phyloP scores from a whole-genome alignment of 176 grass and related monocot species.

The Ensete ventricosum region DNA sequence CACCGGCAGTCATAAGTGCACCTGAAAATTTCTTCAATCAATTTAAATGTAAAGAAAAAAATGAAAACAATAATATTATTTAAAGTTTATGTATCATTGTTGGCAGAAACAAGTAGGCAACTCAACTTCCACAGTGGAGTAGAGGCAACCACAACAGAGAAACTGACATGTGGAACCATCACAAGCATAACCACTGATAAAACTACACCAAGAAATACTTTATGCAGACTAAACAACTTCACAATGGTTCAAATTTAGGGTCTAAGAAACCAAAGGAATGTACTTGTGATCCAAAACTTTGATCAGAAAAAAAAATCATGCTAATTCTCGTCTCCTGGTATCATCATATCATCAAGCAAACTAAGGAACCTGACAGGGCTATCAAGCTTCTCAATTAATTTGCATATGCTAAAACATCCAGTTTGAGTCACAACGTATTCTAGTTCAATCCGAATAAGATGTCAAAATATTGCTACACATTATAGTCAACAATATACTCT shows the following conservation, averaged over 20 bases:
- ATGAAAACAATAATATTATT: background rate
- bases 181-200: no score
- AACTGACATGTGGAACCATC: no score
- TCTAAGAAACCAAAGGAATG: no score
- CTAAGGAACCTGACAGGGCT: background rate
- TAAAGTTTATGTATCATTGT: background rate
- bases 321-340: background rate
- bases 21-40: slow-evolving; percentile 28
- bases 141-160: no score
- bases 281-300: background rate
- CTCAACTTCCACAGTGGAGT: no score
- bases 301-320: background rate
- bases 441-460: background rate
- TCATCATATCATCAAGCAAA: background rate
- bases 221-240: no score
- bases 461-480: background rate
- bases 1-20: slow-evolving; percentile 78
- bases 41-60: background rate
- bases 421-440: background rate
- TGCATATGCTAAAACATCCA: background rate
- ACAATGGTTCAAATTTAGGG: no score
- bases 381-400: background rate
- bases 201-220: no score
- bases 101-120: no score
- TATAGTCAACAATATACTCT: no score